These are phyloP conservation scores for Gastrolobium bilobum DNA, from an alignment of 306 rosid genomes.

Conservation along the genomic window DNA sequence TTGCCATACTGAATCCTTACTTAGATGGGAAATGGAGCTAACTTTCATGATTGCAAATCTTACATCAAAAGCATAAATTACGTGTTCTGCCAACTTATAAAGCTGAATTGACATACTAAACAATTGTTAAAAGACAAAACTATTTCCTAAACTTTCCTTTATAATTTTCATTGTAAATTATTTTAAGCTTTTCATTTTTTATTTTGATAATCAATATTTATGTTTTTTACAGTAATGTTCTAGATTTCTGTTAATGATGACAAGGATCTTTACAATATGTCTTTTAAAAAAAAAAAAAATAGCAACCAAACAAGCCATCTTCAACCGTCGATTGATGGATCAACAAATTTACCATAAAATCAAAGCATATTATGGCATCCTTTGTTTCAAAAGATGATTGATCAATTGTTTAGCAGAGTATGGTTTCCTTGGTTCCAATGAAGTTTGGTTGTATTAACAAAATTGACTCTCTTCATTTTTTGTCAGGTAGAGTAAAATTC, in stretches of 20 bases:
- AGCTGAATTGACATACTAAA: slow-evolving; percentile 15
- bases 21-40: background rate
- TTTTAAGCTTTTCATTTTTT: background rate
- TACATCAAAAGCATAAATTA: slow-evolving; percentile 2
- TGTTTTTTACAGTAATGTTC: background rate
- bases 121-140: background rate
- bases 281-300: background rate
- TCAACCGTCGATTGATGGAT: slow-evolving; percentile 1
- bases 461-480: background rate
- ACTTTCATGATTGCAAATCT: slow-evolving; percentile 7
- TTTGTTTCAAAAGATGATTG: background rate
- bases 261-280: background rate
- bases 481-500: slow-evolving; percentile 36
- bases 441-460: background rate
- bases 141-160: background rate
- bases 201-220: background rate
- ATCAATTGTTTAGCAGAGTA: background rate
- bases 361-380: slow-evolving; percentile 40
- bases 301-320: background rate
- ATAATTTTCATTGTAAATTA: background rate
- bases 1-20: slow-evolving; percentile 4
- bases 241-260: background rate
- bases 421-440: background rate
- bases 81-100: background rate
- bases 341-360: slow-evolving; percentile 19